Percentiles rank a stretch among this genome's conserved stretches.
phyloP scores from a whole-genome alignment of 108 stramenopile genomes.

The Poteriospumella lacustris region DNA sequence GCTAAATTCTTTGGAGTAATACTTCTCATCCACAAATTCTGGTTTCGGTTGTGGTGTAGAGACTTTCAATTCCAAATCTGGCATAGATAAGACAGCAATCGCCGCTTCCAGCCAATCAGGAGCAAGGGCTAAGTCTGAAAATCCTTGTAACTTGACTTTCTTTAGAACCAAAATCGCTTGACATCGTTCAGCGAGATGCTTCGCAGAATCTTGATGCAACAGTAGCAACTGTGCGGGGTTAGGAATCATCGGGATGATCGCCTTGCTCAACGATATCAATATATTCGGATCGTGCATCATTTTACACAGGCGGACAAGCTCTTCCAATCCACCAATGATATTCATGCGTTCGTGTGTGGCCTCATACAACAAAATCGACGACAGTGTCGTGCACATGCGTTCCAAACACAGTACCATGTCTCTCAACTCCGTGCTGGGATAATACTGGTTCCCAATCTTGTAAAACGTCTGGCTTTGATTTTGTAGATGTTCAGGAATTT shows the following conservation, averaged over 20 bases:
- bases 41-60: background rate
- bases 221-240: background rate
- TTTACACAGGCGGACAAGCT: background rate
- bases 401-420: too few species aligned
- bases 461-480: too few species aligned
- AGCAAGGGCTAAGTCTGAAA: background rate
- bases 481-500: too few species aligned
- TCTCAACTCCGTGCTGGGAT: too few species aligned
- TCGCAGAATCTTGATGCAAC: background rate
- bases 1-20: background rate
- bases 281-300: background rate
- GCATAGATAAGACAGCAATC: background rate
- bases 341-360: background rate
- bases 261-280: background rate
- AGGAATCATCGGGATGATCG: background rate
- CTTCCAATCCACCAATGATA: background rate
- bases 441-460: too few species aligned
- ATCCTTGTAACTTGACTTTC: background rate
- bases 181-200: background rate
- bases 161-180: background rate
- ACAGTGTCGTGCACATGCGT: too few species aligned
- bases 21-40: background rate
- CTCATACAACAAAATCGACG: background rate
- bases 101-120: conserved; percentile 11
- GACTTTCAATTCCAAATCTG: background rate